Conservation (phyloP, 106 monocot species). For the Agapanthus africanus region DNA sequence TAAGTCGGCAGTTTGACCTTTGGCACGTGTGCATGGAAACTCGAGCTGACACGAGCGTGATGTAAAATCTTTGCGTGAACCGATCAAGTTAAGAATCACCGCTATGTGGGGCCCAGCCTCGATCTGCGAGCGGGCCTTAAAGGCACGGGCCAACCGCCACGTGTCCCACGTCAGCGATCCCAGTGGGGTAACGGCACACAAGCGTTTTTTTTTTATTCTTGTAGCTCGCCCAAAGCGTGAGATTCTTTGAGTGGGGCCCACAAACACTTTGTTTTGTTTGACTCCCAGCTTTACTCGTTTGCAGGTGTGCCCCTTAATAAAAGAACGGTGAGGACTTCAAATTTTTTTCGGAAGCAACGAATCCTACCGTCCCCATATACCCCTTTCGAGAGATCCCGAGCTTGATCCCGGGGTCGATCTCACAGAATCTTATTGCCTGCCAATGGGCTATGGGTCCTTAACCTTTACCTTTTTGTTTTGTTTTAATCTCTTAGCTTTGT, state of each 20-base stretch:
- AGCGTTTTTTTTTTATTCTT: neutral
- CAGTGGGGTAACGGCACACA: neutral
- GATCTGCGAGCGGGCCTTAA: neutral
- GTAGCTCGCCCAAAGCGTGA: neutral
- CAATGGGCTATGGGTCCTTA: no score
- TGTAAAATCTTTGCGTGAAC: slow-evolving; percentile 2
- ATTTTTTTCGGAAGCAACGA: no score
- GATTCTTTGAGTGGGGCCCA: neutral
- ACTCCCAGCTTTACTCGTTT: no score
- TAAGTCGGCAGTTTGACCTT: neutral
- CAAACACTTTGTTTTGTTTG: no score
- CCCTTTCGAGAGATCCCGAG: no score
- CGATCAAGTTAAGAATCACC: neutral
- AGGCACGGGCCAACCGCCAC: neutral
- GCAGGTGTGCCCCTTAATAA: no score
- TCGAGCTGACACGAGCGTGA: neutral
- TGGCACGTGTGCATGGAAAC: neutral
- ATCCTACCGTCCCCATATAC: no score
- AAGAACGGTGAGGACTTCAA: no score
- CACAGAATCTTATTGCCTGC: no score
- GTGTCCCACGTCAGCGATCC: neutral
- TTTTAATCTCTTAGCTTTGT: no score
- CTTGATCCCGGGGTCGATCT: no score
- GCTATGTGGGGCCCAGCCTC: neutral
- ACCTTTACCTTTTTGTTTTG: no score